phyloP scores from a whole-genome alignment of 306 rosid genomes.

The Inga laurina region DNA sequence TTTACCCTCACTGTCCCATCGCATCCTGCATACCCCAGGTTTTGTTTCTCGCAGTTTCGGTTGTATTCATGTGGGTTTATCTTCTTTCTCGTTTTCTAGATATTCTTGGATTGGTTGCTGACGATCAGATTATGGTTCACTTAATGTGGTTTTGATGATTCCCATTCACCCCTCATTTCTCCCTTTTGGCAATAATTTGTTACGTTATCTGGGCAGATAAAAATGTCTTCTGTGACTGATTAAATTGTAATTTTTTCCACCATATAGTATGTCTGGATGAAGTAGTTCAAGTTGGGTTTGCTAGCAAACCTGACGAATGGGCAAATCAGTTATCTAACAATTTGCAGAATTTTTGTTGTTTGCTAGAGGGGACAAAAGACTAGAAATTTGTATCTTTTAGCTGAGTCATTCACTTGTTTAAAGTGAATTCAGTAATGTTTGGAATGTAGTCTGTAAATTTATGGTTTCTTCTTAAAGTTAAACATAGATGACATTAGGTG shows the following conservation, averaged over 20 bases:
- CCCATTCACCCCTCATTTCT: not conserved
- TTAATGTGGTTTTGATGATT: not conserved
- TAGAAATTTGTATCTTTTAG: not conserved
- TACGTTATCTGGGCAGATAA: not conserved
- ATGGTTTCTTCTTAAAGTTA: not conserved
- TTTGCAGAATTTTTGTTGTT: not conserved
- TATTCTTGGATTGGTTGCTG: not conserved
- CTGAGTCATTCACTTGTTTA: not conserved
- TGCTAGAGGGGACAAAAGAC: not conserved
- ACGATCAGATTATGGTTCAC: not conserved
- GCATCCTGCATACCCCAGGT: not conserved
- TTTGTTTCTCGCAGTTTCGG: conserved; percentile 31
- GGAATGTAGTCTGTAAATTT: not conserved
- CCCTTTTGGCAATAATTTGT: not conserved
- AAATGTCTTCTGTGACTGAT: not conserved
- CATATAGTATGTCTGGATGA: conserved; percentile 12
- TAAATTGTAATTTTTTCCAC: not conserved
- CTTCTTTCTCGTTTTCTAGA: not conserved
- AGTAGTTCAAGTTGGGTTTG: not conserved
- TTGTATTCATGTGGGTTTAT: conserved; percentile 46
- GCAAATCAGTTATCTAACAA: not conserved
- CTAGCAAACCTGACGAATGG: not conserved
- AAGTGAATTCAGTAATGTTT: not conserved
- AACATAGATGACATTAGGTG: not conserved
- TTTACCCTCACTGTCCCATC: conserved; percentile 9